Evolutionary conservation across 306 rosid genomes (phyloP).

Genomic region (Prinsepia uniflora): DNA sequence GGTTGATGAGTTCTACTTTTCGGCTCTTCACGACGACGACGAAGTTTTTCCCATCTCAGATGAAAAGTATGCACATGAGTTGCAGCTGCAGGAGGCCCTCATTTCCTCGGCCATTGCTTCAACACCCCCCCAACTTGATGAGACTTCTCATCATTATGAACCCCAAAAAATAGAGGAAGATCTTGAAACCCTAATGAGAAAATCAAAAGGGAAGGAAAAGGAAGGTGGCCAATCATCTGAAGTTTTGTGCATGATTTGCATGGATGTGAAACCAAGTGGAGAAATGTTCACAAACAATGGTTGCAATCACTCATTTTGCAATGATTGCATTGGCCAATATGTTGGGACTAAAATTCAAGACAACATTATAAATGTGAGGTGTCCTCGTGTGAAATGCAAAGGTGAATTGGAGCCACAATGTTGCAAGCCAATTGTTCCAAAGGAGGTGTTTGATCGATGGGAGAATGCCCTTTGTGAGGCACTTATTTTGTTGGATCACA

Average conservation of each 20-base stretch:
- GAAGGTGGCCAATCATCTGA: constrained; percentile 30
- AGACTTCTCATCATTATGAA: not conserved
- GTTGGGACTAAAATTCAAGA: constrained; percentile 48
- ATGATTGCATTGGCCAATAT: constrained; percentile 38
- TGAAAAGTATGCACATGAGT: constrained; percentile 50
- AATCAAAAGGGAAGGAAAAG: constrained; percentile 7
- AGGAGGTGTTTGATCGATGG: constrained; percentile 58
- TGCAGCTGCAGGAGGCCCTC: constrained; percentile 56
- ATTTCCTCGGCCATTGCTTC: constrained; percentile 35
- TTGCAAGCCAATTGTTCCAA: constrained; percentile 36
- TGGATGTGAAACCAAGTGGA: constrained; percentile 32
- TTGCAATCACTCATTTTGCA: constrained; percentile 50
- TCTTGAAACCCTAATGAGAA: not conserved
- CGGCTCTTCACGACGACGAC: constrained; percentile 40
- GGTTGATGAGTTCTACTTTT: constrained; percentile 61
- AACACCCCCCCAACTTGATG: not conserved
- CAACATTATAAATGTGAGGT: constrained; percentile 34
- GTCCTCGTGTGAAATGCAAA: constrained; percentile 52
- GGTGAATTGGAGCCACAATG: constrained; percentile 38
- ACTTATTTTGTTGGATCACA: constrained; percentile 29
- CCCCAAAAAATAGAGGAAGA: not conserved
- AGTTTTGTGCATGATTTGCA: constrained; percentile 47
- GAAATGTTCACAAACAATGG: constrained; percentile 40
- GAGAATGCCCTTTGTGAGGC: constrained; percentile 45
- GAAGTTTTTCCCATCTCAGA: constrained; percentile 56